Percentiles rank a stretch among this genome's conserved stretches.
These are phyloP conservation scores for Cladophialophora bantiana DNA, from an alignment of 2,329 filamentous ascomycete genomes.

Conservation along the genomic window DNA sequence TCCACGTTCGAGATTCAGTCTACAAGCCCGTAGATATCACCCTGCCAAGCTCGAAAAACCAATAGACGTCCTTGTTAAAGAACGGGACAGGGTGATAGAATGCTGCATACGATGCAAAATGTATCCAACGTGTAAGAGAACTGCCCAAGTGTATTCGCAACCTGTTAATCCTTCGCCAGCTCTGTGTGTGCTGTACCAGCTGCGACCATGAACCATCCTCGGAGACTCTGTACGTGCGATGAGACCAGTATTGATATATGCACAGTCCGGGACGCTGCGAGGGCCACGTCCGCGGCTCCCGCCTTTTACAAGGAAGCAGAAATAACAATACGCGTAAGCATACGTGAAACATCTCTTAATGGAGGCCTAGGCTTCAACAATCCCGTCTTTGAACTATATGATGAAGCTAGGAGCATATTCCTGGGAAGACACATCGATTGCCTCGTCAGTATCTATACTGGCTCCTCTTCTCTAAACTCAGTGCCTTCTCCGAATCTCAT, in stretches of 20 bases:
- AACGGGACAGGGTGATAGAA: no score
- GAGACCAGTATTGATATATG: not conserved
- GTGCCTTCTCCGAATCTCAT: not conserved
- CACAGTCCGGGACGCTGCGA: conserved; percentile 53
- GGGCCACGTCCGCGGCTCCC: conserved; percentile 53
- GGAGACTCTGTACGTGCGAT: conserved; percentile 5
- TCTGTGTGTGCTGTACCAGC: conserved; percentile 7
- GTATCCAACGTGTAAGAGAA: no score
- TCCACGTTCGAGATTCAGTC: no score
- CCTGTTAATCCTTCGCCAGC: not conserved
- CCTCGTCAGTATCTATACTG: no score
- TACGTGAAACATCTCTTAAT: conserved; percentile 50
- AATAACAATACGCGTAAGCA: conserved; percentile 45
- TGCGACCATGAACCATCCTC: not conserved
- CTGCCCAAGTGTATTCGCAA: no score
- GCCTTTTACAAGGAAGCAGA: conserved; percentile 49
- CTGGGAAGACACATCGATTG: no score
- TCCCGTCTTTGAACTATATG: conserved; percentile 33
- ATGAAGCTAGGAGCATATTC: no score
- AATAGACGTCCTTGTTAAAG: no score
- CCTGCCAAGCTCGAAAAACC: no score
- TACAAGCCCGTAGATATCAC: no score
- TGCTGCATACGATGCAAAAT: no score
- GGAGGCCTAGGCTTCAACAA: conserved; percentile 55
- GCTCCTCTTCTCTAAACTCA: conserved; percentile 40